Evolutionary conservation across 2,329 filamentous ascomycete genomes (phyloP).

Genomic region (Cladophialophora immunda): DNA sequence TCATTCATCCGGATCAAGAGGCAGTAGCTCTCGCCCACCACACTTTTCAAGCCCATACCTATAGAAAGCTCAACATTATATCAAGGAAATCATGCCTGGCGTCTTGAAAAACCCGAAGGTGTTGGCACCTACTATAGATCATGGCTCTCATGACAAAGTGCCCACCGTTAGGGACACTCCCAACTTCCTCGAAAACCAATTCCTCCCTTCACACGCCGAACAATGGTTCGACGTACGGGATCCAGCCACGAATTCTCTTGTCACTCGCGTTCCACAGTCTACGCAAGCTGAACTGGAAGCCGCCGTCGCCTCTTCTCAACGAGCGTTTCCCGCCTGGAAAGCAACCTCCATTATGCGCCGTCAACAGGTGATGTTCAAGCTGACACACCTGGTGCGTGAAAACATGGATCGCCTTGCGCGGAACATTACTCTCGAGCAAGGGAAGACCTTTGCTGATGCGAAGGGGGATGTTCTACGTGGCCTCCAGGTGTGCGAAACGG

Average conservation of each 20-base stretch:
- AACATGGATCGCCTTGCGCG: constrained; percentile 72
- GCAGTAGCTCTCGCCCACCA: background rate
- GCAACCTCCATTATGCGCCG: constrained; percentile 66
- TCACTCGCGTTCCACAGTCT: constrained; percentile 71
- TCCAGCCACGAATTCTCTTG: constrained; percentile 71
- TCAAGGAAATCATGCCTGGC: constrained; percentile 4
- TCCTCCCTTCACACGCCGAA: constrained; percentile 64
- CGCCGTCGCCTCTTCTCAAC: constrained; percentile 69
- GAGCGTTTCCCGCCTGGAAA: constrained; percentile 69
- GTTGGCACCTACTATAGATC: constrained; percentile 44
- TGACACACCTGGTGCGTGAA: constrained; percentile 67
- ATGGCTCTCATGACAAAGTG: constrained; percentile 66
- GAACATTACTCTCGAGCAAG: constrained; percentile 72
- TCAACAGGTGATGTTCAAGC: constrained; percentile 74
- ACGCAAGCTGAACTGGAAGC: constrained; percentile 70
- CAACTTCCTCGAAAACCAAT: constrained; percentile 72
- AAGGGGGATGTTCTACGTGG: constrained; percentile 71
- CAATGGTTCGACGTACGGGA: constrained; percentile 72
- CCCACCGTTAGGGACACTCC: constrained; percentile 64
- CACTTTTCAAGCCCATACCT: background rate
- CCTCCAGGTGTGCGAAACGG: constrained; percentile 72
- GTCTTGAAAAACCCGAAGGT: background rate
- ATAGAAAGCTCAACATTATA: background rate
- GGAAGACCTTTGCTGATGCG: constrained; percentile 74
- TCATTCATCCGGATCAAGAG: background rate